Base-by-base conservation (phyloP, 2,329 filamentous ascomycete species). In the Incumbomyces delicatus region DNA sequence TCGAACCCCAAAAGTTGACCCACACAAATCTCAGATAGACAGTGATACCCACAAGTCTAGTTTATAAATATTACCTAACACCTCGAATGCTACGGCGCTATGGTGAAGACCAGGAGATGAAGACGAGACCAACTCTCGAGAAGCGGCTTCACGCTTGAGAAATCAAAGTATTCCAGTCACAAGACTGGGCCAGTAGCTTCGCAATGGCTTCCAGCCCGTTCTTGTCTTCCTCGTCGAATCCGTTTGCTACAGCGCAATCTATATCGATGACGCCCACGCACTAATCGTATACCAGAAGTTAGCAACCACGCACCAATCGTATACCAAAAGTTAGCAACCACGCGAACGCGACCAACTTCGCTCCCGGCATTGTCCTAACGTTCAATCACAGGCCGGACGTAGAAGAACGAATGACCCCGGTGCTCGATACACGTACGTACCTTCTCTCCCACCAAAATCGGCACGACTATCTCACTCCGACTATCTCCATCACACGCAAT, bases 401-500 rank as follows among this genome's bases (percentile, higher is more conserved):
- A 27, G 5, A 27, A 27, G 22, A 27, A 27, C 8, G 5, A 27
- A 27, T 5, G 8, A 27, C 4, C 4, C 8, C 22, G 8, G 22
- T 27, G 22, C 22, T 27, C 22, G 22, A 27, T 8, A 27, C 22
- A 27, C 22, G 22, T 46, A 27, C 22, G 22, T 46, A 67, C 66
- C 62, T 68, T 66, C 30, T 60, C 63, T 14, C 51, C 52, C n/a
- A 58, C 53, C 41, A 69, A 37, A 57, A 73, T 64, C 31, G 70
- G 70, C 37, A 73, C 69, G 12, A 73, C 70, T 56, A 73, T 69
- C 58, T 73, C 70, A 60, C 70, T 73, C 50, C 61, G 60, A 50
- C 65, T 72, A 32, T 69, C 67, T 10, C 64, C 65, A 54, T 73
- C 70, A 53, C 70, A 73, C 10, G 70, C 68, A 59, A 73, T 73